Evolutionary conservation across 2,329 filamentous ascomycete genomes (phyloP).

Genomic region (Alternaria incomplexa): DNA sequence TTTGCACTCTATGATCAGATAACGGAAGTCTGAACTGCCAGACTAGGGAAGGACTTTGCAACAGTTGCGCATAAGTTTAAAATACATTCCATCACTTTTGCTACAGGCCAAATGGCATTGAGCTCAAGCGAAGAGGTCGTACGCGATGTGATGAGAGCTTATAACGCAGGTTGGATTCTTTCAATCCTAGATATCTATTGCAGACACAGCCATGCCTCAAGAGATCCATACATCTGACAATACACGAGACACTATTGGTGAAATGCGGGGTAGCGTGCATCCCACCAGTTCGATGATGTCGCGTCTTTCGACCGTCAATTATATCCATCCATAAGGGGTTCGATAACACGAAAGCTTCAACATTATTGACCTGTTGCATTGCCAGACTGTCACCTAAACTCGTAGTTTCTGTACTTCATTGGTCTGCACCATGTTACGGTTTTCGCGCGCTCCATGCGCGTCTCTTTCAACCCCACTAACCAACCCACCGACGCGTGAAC

Average conservation of each 20-base stretch:
- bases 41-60: background rate
- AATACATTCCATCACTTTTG: background rate
- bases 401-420: background rate
- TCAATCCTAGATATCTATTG: background rate
- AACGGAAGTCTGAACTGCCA: background rate
- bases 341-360: background rate
- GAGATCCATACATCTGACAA: background rate
- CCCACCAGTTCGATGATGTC: conserved; percentile 7
- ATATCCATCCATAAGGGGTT: too few species aligned
- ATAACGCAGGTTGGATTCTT: background rate
- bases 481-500: background rate
- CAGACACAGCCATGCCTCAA: background rate
- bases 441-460: background rate
- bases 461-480: conserved; percentile 3
- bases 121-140: background rate
- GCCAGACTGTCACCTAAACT: background rate
- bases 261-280: conserved; percentile 21
- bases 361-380: background rate
- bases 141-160: background rate
- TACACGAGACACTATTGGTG: conserved; percentile 6
- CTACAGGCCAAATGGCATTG: background rate
- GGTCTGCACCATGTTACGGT: background rate
- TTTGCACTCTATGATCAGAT: background rate
- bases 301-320: background rate
- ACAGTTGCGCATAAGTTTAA: background rate